phyloP scores from a whole-genome alignment of 192 early-diverging fungal species.

The Umbelopsis sp. region DNA sequence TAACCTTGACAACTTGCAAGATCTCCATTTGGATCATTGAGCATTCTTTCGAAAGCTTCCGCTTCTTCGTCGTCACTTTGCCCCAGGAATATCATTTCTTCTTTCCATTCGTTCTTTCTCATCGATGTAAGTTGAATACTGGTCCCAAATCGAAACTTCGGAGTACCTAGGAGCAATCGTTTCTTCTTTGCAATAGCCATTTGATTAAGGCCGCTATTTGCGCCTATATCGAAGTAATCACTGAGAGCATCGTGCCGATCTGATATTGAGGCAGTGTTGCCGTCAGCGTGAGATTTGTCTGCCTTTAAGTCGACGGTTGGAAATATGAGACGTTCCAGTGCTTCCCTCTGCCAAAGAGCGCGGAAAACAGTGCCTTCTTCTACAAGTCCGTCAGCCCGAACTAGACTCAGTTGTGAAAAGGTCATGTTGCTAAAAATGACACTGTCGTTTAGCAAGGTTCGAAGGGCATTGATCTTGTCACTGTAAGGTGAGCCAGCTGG shows the following conservation, averaged over 20 bases:
- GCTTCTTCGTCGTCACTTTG: neutral
- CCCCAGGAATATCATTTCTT: neutral
- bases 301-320: conserved; percentile 12
- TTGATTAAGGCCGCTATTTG: neutral
- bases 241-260: conserved; percentile 27
- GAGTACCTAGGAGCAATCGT: conserved; percentile 26
- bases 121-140: conserved; percentile 18
- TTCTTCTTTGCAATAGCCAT: conserved; percentile 20
- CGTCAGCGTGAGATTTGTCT: neutral
- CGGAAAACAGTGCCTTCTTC: conserved; percentile 36
- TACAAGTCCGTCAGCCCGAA: conserved; percentile 33
- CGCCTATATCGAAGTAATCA: conserved; percentile 41
- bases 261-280: neutral
- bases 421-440: conserved; percentile 42
- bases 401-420: conserved; percentile 34
- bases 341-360: conserved; percentile 38
- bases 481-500: neutral
- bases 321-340: conserved; percentile 33
- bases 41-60: conserved; percentile 2
- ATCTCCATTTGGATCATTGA: neutral
- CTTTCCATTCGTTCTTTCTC: conserved; percentile 19
- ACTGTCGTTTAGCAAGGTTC: conserved; percentile 21
- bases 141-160: conserved; percentile 24
- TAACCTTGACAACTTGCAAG: conserved; percentile 1
- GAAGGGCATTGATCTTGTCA: neutral